These are phyloP conservation scores for Agaricus subrufescens DNA, from an alignment of 768 basidiomycete genomes.

Conservation along the genomic window DNA sequence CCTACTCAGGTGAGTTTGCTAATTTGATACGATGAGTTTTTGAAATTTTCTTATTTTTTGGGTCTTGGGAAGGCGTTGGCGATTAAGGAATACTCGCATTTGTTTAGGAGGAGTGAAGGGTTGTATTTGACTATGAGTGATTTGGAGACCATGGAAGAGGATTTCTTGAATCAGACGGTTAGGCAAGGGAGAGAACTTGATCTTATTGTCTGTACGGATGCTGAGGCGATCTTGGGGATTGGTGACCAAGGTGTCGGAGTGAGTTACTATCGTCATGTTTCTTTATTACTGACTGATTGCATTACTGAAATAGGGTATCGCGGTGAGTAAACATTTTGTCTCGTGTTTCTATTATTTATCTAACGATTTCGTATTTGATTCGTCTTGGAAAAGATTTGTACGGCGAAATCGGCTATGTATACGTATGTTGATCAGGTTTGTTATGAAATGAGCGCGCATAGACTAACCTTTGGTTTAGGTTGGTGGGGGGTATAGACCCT, in stretches of 20 bases:
- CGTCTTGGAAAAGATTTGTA: conserved; percentile 46
- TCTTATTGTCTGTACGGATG: conserved; percentile 79
- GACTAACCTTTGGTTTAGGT: conserved; percentile 24
- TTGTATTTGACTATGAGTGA: conserved; percentile 63
- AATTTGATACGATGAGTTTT: too few relatives aligned
- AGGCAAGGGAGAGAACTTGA: conserved; percentile 57
- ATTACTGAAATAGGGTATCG: conserved; percentile 33
- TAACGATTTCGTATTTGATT: not conserved
- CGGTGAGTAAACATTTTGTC: conserved; percentile 30
- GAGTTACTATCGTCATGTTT: conserved; percentile 9
- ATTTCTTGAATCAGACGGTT: conserved; percentile 61
- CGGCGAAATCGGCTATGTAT: conserved; percentile 77
- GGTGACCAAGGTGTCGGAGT: conserved; percentile 67
- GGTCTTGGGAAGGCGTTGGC: conserved; percentile 56
- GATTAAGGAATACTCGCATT: conserved; percentile 78
- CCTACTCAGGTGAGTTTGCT: conserved; percentile 58
- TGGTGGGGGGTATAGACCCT: conserved; percentile 66
- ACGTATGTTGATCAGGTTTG: conserved; percentile 35
- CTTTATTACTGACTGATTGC: not conserved
- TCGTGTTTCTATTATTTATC: too few relatives aligned
- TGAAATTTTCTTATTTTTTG: not conserved
- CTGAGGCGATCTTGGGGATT: conserved; percentile 79
- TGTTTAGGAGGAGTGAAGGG: conserved; percentile 78
- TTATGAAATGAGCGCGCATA: not conserved
- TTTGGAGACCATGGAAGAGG: conserved; percentile 67